phyloP scores from a whole-genome alignment of 495 filamentous ascomycete species.

The Cudoniella acicularis region DNA sequence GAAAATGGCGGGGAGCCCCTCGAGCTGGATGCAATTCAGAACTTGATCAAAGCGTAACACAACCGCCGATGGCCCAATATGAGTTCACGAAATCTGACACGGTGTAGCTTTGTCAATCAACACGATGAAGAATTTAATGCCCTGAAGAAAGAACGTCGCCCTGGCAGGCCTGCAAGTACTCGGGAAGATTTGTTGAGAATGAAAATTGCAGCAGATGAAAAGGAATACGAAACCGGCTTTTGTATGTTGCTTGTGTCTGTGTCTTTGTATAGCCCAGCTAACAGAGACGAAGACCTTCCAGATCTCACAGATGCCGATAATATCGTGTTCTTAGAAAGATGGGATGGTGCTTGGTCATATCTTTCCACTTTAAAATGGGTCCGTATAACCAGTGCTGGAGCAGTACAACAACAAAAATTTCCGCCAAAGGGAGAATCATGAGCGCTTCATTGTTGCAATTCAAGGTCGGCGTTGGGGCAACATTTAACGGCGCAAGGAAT shows the following conservation, averaged over 20 bases:
- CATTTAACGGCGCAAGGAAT: conserved; percentile 24
- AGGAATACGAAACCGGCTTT: conserved; percentile 82
- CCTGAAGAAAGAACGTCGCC: conserved; percentile 70
- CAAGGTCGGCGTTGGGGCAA: conserved; percentile 26
- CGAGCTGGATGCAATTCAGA: conserved; percentile 53
- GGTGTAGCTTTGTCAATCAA: conserved; percentile 69
- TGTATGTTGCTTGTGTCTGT: conserved; percentile 39
- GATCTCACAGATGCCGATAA: conserved; percentile 45
- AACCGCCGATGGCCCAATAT: neutral
- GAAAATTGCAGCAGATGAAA: conserved; percentile 63
- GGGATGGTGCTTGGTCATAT: conserved; percentile 52
- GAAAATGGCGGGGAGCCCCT: conserved; percentile 52
- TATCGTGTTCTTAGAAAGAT: conserved; percentile 39
- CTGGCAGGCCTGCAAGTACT: conserved; percentile 74
- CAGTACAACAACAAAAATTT: conserved; percentile 55
- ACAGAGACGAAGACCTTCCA: conserved; percentile 39
- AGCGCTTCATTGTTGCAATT: conserved; percentile 15
- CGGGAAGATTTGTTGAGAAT: conserved; percentile 74
- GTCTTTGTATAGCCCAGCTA: conserved; percentile 18
- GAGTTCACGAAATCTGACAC: neutral
- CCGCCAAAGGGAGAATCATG: conserved; percentile 62
- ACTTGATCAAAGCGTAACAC: conserved; percentile 58
- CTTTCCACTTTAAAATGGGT: conserved; percentile 52
- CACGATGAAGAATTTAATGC: conserved; percentile 70
- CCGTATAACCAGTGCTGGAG: conserved; percentile 56